A percentile compares a stretch with the other conserved stretches of the same genome.
Conservation (phyloP, 1,284 basidiomycete genomes). For the Microbotryum silenes-acaulis region DNA sequence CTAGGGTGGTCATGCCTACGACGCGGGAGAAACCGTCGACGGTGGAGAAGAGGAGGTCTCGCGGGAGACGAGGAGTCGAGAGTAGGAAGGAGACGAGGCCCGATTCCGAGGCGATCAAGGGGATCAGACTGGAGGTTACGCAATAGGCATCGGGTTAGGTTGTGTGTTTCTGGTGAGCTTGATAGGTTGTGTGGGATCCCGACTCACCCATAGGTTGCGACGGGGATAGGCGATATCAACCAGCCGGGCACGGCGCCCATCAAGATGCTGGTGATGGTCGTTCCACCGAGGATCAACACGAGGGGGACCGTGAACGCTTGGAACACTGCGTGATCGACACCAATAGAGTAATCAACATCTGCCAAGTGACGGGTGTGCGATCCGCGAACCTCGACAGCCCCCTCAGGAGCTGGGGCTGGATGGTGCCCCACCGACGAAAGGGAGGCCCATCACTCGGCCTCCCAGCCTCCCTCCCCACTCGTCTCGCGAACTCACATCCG, state of each 20-base stretch:
- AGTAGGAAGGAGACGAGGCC: constrained; percentile 19
- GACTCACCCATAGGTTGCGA: constrained; percentile 28
- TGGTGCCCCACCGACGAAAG: not conserved
- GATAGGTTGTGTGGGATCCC: not conserved
- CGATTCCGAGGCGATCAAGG: constrained; percentile 23
- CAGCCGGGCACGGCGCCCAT: constrained; percentile 28
- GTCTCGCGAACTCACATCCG: constrained; percentile 16
- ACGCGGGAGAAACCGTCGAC: constrained; percentile 33
- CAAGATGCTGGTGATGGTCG: constrained; percentile 23
- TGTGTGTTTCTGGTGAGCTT: not conserved
- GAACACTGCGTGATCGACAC: constrained; percentile 11
- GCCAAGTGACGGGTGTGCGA: not conserved
- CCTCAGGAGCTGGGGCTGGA: not conserved
- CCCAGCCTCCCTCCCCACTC: not conserved
- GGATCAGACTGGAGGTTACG: constrained; percentile 14
- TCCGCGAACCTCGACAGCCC: not conserved
- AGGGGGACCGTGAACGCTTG: constrained; percentile 30
- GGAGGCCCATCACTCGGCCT: not conserved
- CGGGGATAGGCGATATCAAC: constrained; percentile 29
- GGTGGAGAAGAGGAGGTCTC: constrained; percentile 27
- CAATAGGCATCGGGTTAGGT: not conserved
- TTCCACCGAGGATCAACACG: constrained; percentile 28
- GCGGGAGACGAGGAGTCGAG: constrained; percentile 23
- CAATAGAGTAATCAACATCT: not conserved
- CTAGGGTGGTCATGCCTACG: constrained; percentile 32